Evolutionary conservation across 2,329 filamentous ascomycete genomes (phyloP), one percentile per base, ranked within the genome.

Genomic region (Fusarium drepaniforme): DNA sequence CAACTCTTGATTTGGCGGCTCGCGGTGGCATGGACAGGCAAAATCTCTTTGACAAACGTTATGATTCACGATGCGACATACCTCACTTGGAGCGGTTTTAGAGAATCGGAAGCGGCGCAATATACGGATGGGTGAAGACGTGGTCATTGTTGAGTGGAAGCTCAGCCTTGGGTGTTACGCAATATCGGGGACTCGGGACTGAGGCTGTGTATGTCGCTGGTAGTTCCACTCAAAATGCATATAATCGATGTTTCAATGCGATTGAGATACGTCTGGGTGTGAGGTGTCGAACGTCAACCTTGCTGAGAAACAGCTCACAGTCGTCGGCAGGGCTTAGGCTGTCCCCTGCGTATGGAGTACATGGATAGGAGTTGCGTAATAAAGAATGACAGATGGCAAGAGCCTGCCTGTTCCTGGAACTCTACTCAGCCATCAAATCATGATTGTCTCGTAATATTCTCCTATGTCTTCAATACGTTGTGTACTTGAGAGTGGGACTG

Each of bases 1-100:
- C 79, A 92, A 92, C 82, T 92, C 91, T 71, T 93, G 86, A 83
- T 75, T 62, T 33, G 25, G 28, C 28, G n/a, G 37, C 11, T 57
- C 38, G 16, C 46, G 60, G 40, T 40, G 61, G 35, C 60, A 42
- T 21, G 61, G 56, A 57, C 61, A 46, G 64, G 28, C 53, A 63
- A 58, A 62, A 69, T 57, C 51, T 65, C 37, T 61, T 71, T 69
- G 57, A 58, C 69, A 44, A 71, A 64, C 58, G 61, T 73, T 75
- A 80, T 74, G 75, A 78, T 65, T 72, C 70, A 80, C 67, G 74
- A 79, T 71, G 64, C 70, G 63, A 72, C 57, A 74, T 63, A 72
- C 62, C 66, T 68, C 63, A 62, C 53, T 64, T 70, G 64, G 56
- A 61, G 58, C 23, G 53, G 62, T 61, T 57, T 66, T 66, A 51